Percentiles rank a stretch among this genome's conserved stretches.
Conservation (phyloP, 164 flowering plant genomes). For the Kalanchoe fedtschenkoi region DNA sequence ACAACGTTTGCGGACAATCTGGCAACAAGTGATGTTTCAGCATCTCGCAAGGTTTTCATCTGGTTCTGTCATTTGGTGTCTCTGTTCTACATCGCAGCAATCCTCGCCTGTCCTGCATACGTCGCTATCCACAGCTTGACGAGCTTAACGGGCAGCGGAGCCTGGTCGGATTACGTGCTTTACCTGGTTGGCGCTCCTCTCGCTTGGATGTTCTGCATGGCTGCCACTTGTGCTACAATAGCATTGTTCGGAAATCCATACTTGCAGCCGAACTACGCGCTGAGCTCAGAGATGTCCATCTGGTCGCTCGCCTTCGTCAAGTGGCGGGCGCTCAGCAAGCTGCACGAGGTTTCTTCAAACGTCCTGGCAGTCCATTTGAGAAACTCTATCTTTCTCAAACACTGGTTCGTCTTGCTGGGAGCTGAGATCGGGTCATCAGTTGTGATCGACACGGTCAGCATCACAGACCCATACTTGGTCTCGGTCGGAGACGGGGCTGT, state of each 20-base stretch:
- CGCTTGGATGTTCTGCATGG: constrained; percentile 54
- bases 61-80: constrained; percentile 37
- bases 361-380: constrained; percentile 60
- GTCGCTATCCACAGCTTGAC: constrained; percentile 29
- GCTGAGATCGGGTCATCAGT: constrained; percentile 65
- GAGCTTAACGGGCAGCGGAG: constrained; percentile 13
- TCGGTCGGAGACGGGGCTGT: constrained; percentile 62
- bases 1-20: neutral
- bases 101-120: constrained; percentile 50
- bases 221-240: constrained; percentile 40
- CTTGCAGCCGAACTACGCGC: constrained; percentile 50
- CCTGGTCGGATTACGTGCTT: constrained; percentile 24
- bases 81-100: constrained; percentile 24
- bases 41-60: constrained; percentile 20
- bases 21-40: constrained; percentile 17
- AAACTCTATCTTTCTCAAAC: constrained; percentile 61
- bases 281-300: constrained; percentile 44
- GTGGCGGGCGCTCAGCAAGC: constrained; percentile 79
- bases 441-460: constrained; percentile 54
- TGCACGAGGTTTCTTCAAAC: constrained; percentile 47
- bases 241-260: constrained; percentile 60
- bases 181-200: constrained; percentile 45
- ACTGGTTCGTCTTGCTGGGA: constrained; percentile 72
- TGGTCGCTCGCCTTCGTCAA: constrained; percentile 57
- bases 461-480: constrained; percentile 68